phyloP scores from a whole-genome alignment of 192 early-diverging fungal species.

The Backusella mclennaniae region DNA sequence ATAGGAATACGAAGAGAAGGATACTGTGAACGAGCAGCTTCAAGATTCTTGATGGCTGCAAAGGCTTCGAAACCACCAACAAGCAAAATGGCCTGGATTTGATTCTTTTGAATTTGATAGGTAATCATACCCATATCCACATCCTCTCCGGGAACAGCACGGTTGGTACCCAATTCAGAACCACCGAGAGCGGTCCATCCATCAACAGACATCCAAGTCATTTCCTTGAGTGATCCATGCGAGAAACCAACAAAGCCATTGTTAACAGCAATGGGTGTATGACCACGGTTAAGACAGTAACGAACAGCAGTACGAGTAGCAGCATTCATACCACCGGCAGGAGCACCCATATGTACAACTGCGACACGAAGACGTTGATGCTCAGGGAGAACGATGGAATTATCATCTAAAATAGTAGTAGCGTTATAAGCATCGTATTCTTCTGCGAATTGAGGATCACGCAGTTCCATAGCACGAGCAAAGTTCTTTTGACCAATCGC shows the following conservation, averaged over 20 bases:
- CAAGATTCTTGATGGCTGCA: constrained; percentile 72
- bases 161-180: constrained; percentile 92
- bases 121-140: constrained; percentile 76
- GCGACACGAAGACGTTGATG: constrained; percentile 75
- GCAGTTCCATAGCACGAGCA: constrained; percentile 82
- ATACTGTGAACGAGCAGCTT: constrained; percentile 68
- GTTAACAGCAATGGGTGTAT: constrained; percentile 81
- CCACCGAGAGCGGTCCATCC: constrained; percentile 93
- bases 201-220: constrained; percentile 84
- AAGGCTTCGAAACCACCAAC: constrained; percentile 97
- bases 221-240: constrained; percentile 69
- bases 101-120: constrained; percentile 87
- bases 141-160: constrained; percentile 82
- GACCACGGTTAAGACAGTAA: constrained; percentile 84
- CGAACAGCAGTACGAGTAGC: constrained; percentile 87
- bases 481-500: constrained; percentile 86
- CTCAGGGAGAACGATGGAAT: constrained; percentile 30
- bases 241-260: constrained; percentile 95
- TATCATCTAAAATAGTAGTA: constrained; percentile 44
- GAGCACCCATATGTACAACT: constrained; percentile 94
- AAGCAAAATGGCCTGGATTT: constrained; percentile 85
- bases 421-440: constrained; percentile 66
- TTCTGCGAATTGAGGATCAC: constrained; percentile 80
- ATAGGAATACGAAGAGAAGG: constrained; percentile 95
- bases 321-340: constrained; percentile 97